A percentile compares a stretch with the other conserved stretches of the same genome.
phyloP scores from a whole-genome alignment of 139 green algal species.

The Tetratostichococcus sp. region DNA sequence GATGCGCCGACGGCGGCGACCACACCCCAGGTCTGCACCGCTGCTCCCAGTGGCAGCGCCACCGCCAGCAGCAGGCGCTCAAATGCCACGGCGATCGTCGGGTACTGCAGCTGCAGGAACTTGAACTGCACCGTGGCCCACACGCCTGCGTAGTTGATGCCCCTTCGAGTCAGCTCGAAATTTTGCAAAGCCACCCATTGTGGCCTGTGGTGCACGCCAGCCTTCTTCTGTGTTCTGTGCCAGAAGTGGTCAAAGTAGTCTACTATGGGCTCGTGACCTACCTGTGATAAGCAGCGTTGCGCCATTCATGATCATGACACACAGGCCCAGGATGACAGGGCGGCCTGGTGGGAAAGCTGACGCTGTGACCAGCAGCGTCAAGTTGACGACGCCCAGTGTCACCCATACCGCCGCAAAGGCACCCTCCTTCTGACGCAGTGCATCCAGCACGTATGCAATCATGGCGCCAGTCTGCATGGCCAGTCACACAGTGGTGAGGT shows the following conservation, averaged over 20 bases:
- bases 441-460: conserved; percentile 87
- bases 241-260: no score
- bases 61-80: conserved; percentile 77
- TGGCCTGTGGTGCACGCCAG: no score
- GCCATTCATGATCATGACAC: conserved; percentile 6
- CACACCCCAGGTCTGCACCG: conserved; percentile 50
- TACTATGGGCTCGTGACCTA: no score
- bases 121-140: conserved; percentile 92
- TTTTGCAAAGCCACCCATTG: no score
- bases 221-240: no score
- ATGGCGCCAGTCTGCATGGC: conserved; percentile 58
- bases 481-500: no score
- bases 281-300: conserved; percentile 25
- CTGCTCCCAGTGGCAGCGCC: conserved; percentile 54
- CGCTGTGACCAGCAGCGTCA: conserved; percentile 47
- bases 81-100: conserved; percentile 73
- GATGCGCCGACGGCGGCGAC: conserved; percentile 38
- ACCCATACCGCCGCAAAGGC: conserved; percentile 76
- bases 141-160: conserved; percentile 26
- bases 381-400: conserved; percentile 57
- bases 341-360: neutral
- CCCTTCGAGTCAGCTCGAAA: no score
- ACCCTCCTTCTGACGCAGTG: conserved; percentile 67
- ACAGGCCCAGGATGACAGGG: neutral
- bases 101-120: conserved; percentile 83